Percentiles rank a stretch among this genome's conserved stretches.
These are phyloP conservation scores for Penicillium tannophilum DNA, from an alignment of 495 filamentous ascomycete genomes.

Conservation along the genomic window DNA sequence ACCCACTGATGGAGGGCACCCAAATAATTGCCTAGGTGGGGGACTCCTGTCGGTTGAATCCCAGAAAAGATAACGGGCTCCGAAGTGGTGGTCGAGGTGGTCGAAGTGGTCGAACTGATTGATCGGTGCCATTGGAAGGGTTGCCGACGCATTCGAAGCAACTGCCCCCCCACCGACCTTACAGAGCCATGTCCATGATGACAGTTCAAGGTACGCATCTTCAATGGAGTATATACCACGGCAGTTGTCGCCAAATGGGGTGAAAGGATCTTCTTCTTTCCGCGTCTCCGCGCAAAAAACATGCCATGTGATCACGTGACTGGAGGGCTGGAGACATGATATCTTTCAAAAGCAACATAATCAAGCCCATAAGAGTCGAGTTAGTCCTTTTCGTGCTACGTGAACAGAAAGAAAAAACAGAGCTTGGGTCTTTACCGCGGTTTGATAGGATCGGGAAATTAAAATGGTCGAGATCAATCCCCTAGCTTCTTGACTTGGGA, in stretches of 20 bases:
- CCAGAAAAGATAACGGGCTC: constrained; percentile 75
- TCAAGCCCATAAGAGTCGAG: not conserved
- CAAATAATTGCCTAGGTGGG: constrained; percentile 96
- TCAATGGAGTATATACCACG: not conserved
- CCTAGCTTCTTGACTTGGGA: constrained; percentile 2
- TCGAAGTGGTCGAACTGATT: constrained; percentile 20
- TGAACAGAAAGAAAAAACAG: not conserved
- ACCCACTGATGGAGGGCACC: constrained; percentile 91
- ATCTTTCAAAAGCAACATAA: not conserved
- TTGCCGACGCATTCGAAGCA: not conserved
- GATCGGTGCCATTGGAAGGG: constrained; percentile 18
- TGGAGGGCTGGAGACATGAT: not conserved
- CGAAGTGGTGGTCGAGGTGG: constrained; percentile 13
- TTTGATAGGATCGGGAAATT: not conserved
- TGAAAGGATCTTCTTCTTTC: not conserved
- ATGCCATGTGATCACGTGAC: constrained; percentile 3
- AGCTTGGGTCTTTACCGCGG: not conserved
- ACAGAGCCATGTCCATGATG: constrained; percentile 4
- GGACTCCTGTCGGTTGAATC: constrained; percentile 93
- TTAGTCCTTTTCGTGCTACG: not conserved
- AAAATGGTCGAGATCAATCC: not conserved
- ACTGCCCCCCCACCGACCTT: constrained; percentile 10
- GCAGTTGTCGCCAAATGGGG: not conserved
- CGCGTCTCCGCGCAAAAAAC: constrained; percentile 5
- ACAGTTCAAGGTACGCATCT: constrained; percentile 13